Base-by-base conservation (phyloP, 2,329 filamentous ascomycete genomes). In the Beauveria sp. region DNA sequence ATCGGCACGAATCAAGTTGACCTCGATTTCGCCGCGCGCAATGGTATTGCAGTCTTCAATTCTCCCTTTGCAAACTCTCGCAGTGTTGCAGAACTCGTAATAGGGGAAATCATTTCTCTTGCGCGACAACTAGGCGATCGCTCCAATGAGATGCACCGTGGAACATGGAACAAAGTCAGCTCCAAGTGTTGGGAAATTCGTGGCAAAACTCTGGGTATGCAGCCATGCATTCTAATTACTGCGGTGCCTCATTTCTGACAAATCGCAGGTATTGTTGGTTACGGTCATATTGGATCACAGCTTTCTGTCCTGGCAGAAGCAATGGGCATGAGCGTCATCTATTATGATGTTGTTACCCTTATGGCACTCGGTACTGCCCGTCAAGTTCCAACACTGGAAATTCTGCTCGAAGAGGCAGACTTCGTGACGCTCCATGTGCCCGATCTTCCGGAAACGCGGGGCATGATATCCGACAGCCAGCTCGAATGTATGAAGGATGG, bases 141-240 rank as follows among this genome's bases (percentile, higher is more conserved):
- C 68, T 96, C 91, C 65, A 91, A 85, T 70, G 95, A 99, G 78
- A 86, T 99, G 84, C 95, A 99, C 80, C 85, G 85, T 62, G 95
- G 95, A 62, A 91, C 86, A 49, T 99, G 95, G 95, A 98, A 98
- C 77, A 99, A 99, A 80, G 93, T 98, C 70, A 96, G 92, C 79
- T 83, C 85, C 70, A 93, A 90, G 72, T 99, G 95, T 83, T 98
- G 95, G 95, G 95, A 99, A 75, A 92, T 98, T 69, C 87, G 95
- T 69, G 95, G 95, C 73, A 99, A 99, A 82, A 98, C 93, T 49
- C 82, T 99, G 58, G 95, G 89, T 86, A 76, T 63, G 78, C 71
- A 26, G 7, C 8, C 20, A 8, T 20, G 22, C 22, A 18, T 5
- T n/a, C 5, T 12, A 6, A 8, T 43, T 34, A 10, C 16, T 26